Conservation (phyloP, 75 land plant species). For the Adiantum capillusveneris region DNA sequence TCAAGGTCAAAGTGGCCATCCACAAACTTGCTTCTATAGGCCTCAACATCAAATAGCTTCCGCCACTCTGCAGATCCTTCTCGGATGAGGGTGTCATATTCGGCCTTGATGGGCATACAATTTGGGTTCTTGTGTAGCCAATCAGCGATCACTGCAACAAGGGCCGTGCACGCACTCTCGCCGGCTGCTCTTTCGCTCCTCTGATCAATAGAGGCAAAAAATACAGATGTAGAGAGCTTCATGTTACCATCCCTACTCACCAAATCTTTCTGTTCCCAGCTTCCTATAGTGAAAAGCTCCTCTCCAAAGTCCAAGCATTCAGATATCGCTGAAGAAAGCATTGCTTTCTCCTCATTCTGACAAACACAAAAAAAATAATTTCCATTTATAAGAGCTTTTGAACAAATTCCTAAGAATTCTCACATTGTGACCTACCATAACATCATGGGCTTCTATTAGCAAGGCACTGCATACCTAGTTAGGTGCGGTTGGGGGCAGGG, state of each 20-base stretch:
- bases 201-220: constrained; percentile 47
- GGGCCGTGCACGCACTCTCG: constrained; percentile 46
- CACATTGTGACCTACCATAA: too few relatives aligned
- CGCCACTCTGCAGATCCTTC: constrained; percentile 52
- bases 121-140: constrained; percentile 37
- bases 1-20: constrained; percentile 43
- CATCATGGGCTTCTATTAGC: too few relatives aligned
- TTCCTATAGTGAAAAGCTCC: constrained; percentile 35
- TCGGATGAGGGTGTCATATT: constrained; percentile 39
- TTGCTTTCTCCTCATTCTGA: not conserved
- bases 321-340: not conserved
- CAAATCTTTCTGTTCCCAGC: constrained; percentile 38
- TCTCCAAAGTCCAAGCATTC: constrained; percentile 32
- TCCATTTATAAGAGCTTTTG: not conserved
- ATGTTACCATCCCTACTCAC: constrained; percentile 41
- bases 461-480: too few relatives aligned
- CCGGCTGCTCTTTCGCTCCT: constrained; percentile 44
- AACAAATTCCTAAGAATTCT: not conserved
- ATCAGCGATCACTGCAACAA: constrained; percentile 45
- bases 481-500: too few relatives aligned
- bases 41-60: constrained; percentile 30
- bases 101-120: constrained; percentile 40
- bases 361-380: not conserved
- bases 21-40: constrained; percentile 32
- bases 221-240: constrained; percentile 30